phyloP scores from a whole-genome alignment of 768 basidiomycete species.

The Tricholoma furcatifolium region DNA sequence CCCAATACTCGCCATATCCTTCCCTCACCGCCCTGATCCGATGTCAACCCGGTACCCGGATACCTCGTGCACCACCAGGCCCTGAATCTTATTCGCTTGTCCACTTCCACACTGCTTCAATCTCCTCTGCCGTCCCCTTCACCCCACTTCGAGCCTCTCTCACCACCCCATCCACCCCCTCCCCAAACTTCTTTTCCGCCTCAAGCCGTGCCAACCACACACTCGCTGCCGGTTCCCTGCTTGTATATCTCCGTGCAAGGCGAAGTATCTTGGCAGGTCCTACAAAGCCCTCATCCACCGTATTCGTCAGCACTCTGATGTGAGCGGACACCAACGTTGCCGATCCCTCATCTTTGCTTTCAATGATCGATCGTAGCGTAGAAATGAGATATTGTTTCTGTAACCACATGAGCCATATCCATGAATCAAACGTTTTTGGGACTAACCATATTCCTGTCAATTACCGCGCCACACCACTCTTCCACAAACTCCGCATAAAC shows the following conservation, averaged over 20 bases:
- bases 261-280: conserved; percentile 34
- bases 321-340: conserved; percentile 31
- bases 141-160: conserved; percentile 39
- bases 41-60: conserved; percentile 21
- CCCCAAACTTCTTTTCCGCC: conserved; percentile 33
- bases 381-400: conserved; percentile 58
- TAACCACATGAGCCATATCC: conserved; percentile 29
- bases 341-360: conserved; percentile 18
- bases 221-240: conserved; percentile 30
- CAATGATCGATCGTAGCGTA: conserved; percentile 38
- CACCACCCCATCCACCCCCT: conserved; percentile 20
- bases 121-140: too few species aligned
- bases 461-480: conserved; percentile 42
- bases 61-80: conserved; percentile 28
- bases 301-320: conserved; percentile 26
- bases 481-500: conserved; percentile 55
- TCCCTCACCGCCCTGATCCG: conserved; percentile 28
- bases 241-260: conserved; percentile 46
- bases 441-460: conserved; percentile 49
- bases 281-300: conserved; percentile 5
- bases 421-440: conserved; percentile 25
- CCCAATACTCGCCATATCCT: conserved; percentile 35
- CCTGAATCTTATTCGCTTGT: conserved; percentile 26
- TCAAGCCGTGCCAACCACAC: conserved; percentile 57
- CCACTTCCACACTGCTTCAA: conserved; percentile 51